Evolutionary conservation across 208 protist species (phyloP).

Genomic region (Trypanosoma platydactyli): DNA sequence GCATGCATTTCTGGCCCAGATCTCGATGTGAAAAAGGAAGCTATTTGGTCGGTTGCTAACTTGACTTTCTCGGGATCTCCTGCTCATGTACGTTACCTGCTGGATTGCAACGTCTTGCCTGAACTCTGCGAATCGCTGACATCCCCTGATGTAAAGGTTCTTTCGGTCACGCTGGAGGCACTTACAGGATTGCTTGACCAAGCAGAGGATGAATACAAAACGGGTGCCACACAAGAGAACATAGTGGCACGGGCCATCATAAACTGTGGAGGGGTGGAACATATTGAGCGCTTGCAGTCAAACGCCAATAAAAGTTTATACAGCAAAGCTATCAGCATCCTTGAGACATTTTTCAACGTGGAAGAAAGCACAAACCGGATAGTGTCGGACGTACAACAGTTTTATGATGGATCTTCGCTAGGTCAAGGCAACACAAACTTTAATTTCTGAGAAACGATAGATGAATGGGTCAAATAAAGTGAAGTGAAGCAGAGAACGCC

Average conservation of each 20-base stretch:
- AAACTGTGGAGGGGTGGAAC: slow-evolving; percentile 92
- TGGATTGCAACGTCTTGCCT: slow-evolving; percentile 87
- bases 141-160: slow-evolving; percentile 88
- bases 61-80: slow-evolving; percentile 90
- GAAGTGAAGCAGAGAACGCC: too few species aligned
- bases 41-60: slow-evolving; percentile 98
- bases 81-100: slow-evolving; percentile 92
- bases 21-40: slow-evolving; percentile 98
- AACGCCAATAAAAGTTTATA: slow-evolving; percentile 96
- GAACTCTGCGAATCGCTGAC: slow-evolving; percentile 94
- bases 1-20: slow-evolving; percentile 83
- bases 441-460: slow-evolving; percentile 30
- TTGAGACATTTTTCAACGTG: slow-evolving; percentile 90
- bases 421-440: slow-evolving; percentile 21
- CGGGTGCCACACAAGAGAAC: slow-evolving; percentile 48
- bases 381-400: neutral
- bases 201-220: slow-evolving; percentile 55
- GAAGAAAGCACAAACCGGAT: slow-evolving; percentile 30
- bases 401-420: slow-evolving; percentile 20
- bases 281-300: slow-evolving; percentile 94
- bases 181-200: slow-evolving; percentile 95
- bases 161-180: slow-evolving; percentile 95
- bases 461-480: neutral
- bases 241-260: slow-evolving; percentile 80
- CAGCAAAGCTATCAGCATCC: slow-evolving; percentile 90